Base-by-base conservation (phyloP, 2,329 filamentous ascomycete species). In the Ilyonectria robusta region DNA sequence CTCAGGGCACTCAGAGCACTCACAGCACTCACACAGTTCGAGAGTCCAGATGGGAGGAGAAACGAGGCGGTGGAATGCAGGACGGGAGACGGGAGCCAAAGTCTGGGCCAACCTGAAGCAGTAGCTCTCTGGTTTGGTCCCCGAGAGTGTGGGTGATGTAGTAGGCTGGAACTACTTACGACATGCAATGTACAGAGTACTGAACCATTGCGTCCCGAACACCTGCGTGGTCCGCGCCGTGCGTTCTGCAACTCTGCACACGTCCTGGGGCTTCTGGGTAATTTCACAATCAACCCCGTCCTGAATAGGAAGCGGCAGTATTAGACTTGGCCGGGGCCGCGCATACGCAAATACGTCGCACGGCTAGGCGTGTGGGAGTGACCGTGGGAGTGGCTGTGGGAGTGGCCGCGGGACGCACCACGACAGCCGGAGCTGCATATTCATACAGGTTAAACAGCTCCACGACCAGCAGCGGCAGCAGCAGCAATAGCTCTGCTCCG, bases 271-370 rank as follows among this genome's bases (percentile, higher is more conserved):
- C 51, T 47, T 62, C 51, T 62, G 59, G 59, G 40, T 55, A 62
- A 62, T 62, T 29, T 35, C 21, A 44, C 29, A 48, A 44, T 44
- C 48, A 54, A 37, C 19, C 31, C 29, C 59, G 40, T 42, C 62
- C 53, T 58, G 42, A 59, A 53, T 54, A 48, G 62, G 62, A 58
- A 65, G 57, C 44, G 31, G 47, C 31, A 65, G 59, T 68, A 13
- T 47, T 69, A 65, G 63, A 68, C 67, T 69, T 66, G 65, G 47
- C 64, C 66, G 66, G 71, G 70, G 68, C 68, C 71, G 69, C 71
- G 72, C 69, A 73, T 67, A 53, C 55, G 61, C 42, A 71, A 65
- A 68, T 73, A 64, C 67, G 65, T 65, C 70, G 71, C 64, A 69
- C 66, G 69, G 70, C 55, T 42, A 62, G 59, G 46, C 44, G 72